Conservation (phyloP, 2,329 filamentous ascomycete genomes). For the Colletotrichum trifolii region DNA sequence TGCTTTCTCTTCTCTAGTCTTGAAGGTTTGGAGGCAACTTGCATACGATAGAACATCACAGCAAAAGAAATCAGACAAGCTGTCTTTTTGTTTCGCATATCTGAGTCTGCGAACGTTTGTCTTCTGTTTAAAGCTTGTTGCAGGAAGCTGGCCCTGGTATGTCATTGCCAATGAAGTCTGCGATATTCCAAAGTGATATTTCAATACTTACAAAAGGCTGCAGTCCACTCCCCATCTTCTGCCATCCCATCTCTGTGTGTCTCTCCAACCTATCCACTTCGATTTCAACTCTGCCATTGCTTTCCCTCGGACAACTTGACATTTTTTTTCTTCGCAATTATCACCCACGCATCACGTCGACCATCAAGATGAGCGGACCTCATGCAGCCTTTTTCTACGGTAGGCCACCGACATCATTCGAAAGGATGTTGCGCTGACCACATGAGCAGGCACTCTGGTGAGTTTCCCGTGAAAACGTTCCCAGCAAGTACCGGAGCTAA, state of each 20-base stretch:
- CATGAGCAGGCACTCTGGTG: slow-evolving; percentile 49
- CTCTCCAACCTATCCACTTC: not conserved
- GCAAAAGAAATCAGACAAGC: too few relatives aligned
- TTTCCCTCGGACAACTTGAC: not conserved
- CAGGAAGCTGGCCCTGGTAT: too few relatives aligned
- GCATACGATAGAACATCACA: too few relatives aligned
- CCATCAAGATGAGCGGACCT: slow-evolving; percentile 52
- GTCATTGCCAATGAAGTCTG: too few relatives aligned
- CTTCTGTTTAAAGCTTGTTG: too few relatives aligned
- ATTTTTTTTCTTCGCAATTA: not conserved
- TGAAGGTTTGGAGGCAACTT: too few relatives aligned
- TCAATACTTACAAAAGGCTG: too few relatives aligned
- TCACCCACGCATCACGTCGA: not conserved
- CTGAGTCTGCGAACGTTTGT: too few relatives aligned
- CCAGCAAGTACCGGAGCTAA: slow-evolving; percentile 36
- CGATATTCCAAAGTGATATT: too few relatives aligned
- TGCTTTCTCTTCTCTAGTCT: too few relatives aligned
- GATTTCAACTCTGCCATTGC: not conserved
- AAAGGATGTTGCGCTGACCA: slow-evolving; percentile 8
- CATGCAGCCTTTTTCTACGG: slow-evolving; percentile 69
- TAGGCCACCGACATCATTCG: slow-evolving; percentile 41
- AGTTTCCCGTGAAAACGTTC: not conserved
- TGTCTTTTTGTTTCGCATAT: too few relatives aligned
- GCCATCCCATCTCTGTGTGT: not conserved
- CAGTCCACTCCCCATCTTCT: too few relatives aligned